Conservation (phyloP, 2,329 filamentous ascomycete genomes). For the Penicillium sp. region DNA sequence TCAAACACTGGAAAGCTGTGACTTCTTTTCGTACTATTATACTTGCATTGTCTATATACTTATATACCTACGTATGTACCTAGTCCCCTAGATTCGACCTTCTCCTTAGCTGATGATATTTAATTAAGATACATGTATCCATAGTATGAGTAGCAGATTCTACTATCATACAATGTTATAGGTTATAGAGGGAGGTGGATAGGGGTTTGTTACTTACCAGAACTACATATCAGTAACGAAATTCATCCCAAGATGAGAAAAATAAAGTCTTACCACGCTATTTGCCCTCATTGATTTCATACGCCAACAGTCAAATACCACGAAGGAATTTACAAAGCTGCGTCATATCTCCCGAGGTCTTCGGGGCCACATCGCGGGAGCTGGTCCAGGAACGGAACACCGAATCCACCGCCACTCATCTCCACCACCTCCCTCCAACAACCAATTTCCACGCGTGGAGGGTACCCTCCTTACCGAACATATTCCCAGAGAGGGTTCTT, state of each 20-base stretch:
- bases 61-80: not conserved
- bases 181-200: too few relatives aligned
- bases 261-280: not conserved
- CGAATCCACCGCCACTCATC: slow-evolving; percentile 1
- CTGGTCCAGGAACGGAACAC: slow-evolving; percentile 9
- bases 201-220: not conserved
- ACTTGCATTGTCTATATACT: not conserved
- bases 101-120: not conserved
- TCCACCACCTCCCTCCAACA: not conserved
- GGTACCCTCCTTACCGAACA: not conserved
- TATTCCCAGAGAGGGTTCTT: slow-evolving; percentile 9
- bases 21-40: not conserved
- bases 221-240: not conserved
- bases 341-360: slow-evolving; percentile 3
- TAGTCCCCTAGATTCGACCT: not conserved
- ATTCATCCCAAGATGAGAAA: too few relatives aligned
- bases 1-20: not conserved
- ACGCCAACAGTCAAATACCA: not conserved
- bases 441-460: not conserved
- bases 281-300: not conserved
- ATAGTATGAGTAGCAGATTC: not conserved
- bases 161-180: not conserved
- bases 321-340: not conserved
- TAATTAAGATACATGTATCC: not conserved
- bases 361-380: not conserved